Percentiles rank a stretch among this genome's conserved stretches.
Evolutionary conservation across 2,329 filamentous ascomycete species (phyloP).

Genomic region (Hypoxylon sp.): DNA sequence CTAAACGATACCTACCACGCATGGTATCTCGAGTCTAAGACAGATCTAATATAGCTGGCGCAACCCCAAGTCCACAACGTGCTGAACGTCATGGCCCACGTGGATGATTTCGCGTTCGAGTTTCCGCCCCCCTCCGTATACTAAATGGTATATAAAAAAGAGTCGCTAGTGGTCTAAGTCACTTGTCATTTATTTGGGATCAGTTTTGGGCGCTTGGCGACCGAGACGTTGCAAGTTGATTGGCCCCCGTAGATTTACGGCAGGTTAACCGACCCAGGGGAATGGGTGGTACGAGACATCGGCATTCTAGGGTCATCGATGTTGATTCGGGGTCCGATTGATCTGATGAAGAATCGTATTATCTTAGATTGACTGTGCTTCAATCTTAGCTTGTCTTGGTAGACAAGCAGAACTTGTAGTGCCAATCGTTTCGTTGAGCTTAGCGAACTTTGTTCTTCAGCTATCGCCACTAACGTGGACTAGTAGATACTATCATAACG

Average conservation of each 20-base stretch:
- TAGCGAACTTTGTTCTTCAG: conserved; percentile 2
- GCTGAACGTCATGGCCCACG: conserved; percentile 12
- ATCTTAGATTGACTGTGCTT: conserved; percentile 12
- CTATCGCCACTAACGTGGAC: conserved; percentile 13
- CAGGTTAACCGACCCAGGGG: conserved; percentile 12
- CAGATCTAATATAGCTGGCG: conserved; percentile 4
- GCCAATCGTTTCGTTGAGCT: background rate
- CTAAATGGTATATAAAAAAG: too few relatives aligned
- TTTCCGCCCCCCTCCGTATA: too few relatives aligned
- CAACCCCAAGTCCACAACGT: conserved; percentile 7
- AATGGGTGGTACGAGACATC: conserved; percentile 13
- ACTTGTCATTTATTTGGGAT: too few relatives aligned
- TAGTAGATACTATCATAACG: conserved; percentile 9
- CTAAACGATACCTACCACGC: conserved; percentile 2
- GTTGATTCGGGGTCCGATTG: background rate
- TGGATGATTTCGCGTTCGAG: too few relatives aligned
- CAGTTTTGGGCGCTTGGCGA: too few relatives aligned
- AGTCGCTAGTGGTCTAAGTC: too few relatives aligned
- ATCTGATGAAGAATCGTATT: conserved; percentile 1
- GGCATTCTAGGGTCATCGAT: conserved; percentile 17
- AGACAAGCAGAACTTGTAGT: too few relatives aligned
- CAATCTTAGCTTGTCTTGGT: too few relatives aligned
- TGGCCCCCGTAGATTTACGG: too few relatives aligned
- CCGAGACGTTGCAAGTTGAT: conserved; percentile 3
- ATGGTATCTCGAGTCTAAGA: conserved; percentile 4